Evolutionary conservation across 2,329 filamentous ascomycete genomes (phyloP), one percentile per base, ranked within the genome.

Genomic region (Paraphaeosphaeria sporulosa): DNA sequence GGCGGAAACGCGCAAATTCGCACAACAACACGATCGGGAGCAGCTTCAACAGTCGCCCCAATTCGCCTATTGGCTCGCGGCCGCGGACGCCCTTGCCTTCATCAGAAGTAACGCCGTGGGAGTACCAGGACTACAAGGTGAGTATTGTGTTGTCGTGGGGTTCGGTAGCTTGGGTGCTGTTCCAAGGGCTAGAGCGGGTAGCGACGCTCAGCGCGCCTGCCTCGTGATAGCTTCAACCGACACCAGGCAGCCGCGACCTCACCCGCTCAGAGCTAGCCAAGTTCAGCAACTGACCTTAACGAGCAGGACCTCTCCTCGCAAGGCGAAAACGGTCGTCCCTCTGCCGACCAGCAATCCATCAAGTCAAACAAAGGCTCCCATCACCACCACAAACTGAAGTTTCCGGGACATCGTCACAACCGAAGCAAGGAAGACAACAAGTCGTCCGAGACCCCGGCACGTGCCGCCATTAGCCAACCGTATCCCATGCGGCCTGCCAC

Each of bases 21-120:
- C 88, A 95, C 72, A 86, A 90, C 69, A 89, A 89, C 65, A 84
- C 89, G 62, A 71, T 79, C 51, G 67, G 73, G 52, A 90, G 79
- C 61, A 78, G 79, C 53, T 72, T 81, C 44, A 79, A 80, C 56
- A 82, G 83, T 58, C 76, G 80, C 56, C 78, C 94, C 64, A 85
- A 84, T 48, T 96, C 94, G 55, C 93, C 93, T 43, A 86, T 87
- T 55, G 88, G 87, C 34, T 93, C 91, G 30, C 86, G 92, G 67
- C 92, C 94, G 50, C 86, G 90, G 69, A 96, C 92, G n/a, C 93
- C 94, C 13, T 84, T 93, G 54, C 92, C 92, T 44, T 92, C 92
- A 13, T 95, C 92, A 72, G 94, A 98, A 79, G 93, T 99, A 59
- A 95, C 96, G 42, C 95, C 95, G n/a, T 99, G 97, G 85, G 85